Evolutionary conservation across 257 asterid genomes (phyloP).

Genomic region (Petunia axillaris): DNA sequence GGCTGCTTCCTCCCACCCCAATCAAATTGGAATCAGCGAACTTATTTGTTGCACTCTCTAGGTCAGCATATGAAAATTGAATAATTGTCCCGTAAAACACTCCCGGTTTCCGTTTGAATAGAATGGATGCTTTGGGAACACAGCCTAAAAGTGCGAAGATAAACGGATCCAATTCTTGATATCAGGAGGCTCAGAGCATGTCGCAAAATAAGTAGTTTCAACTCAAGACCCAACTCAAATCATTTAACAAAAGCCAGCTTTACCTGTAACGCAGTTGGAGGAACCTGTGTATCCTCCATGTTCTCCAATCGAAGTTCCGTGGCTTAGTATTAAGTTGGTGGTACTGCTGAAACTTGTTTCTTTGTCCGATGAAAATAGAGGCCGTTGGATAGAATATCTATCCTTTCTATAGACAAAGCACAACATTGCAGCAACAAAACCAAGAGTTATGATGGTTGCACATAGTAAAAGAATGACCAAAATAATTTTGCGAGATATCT

Average conservation of each 20-base stretch:
- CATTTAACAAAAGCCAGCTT: constrained; percentile 1
- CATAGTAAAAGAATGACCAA: constrained; percentile 59
- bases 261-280: constrained; percentile 57
- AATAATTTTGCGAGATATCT: constrained; percentile 47
- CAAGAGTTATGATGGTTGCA: constrained; percentile 54
- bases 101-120: constrained; percentile 54
- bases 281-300: constrained; percentile 44
- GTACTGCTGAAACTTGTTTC: constrained; percentile 64
- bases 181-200: background rate
- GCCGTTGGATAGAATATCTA: constrained; percentile 47
- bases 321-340: constrained; percentile 61
- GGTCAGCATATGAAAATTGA: constrained; percentile 73
- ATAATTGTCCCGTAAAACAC: constrained; percentile 61
- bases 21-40: constrained; percentile 76
- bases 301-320: constrained; percentile 42
- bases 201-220: background rate
- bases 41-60: constrained; percentile 75
- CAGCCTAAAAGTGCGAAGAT: constrained; percentile 56
- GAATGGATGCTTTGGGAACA: constrained; percentile 57
- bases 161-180: constrained; percentile 19
- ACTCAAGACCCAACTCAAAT: background rate
- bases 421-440: constrained; percentile 49
- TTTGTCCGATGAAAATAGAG: constrained; percentile 63
- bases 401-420: constrained; percentile 56
- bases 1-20: constrained; percentile 96